phyloP scores from a whole-genome alignment of 805 yeast genomes.

The Candida multigemmis region DNA sequence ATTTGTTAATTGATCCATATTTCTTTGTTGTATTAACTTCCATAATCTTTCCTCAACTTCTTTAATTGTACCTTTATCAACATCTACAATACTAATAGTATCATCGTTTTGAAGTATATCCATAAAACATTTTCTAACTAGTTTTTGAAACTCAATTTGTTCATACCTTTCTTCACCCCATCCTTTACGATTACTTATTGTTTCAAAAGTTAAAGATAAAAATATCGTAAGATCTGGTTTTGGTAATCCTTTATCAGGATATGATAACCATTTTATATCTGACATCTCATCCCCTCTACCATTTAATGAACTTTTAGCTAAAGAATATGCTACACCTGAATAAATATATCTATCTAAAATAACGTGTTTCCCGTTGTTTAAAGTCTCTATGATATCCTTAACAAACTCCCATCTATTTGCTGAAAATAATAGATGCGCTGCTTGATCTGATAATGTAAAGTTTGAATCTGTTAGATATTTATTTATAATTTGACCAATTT shows the following conservation, averaged over 20 bases:
- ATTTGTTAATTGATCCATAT: slow-evolving; percentile 3
- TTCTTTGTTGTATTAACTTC: slow-evolving; percentile 12
- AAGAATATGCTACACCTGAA: slow-evolving; percentile 88
- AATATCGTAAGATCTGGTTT: slow-evolving; percentile 80
- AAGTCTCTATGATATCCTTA: slow-evolving; percentile 30
- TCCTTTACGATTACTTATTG: slow-evolving; percentile 49
- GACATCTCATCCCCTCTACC: slow-evolving; percentile 11
- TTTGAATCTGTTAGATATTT: slow-evolving; percentile 49
- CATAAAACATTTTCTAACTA: slow-evolving; percentile 56
- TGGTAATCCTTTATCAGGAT: slow-evolving; percentile 79
- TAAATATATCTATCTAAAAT: slow-evolving; percentile 83
- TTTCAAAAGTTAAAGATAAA: slow-evolving; percentile 46
- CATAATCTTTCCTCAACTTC: slow-evolving; percentile 44
- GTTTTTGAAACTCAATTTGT: slow-evolving; percentile 57
- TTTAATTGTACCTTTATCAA: slow-evolving; percentile 48
- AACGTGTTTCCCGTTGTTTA: slow-evolving; percentile 48
- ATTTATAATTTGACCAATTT: slow-evolving; percentile 73
- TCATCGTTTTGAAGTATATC: slow-evolving; percentile 28
- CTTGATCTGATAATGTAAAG: slow-evolving; percentile 56
- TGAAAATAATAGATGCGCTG: slow-evolving; percentile 80
- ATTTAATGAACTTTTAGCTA: slow-evolving; percentile 52
- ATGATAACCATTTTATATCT: slow-evolving; percentile 65
- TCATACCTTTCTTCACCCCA: slow-evolving; percentile 97
- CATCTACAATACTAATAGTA: slow-evolving; percentile 39
- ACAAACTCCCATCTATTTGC: slow-evolving; percentile 92